Conservation (phyloP, 2,329 filamentous ascomycete genomes). For the Coleophoma cylindrospora region DNA sequence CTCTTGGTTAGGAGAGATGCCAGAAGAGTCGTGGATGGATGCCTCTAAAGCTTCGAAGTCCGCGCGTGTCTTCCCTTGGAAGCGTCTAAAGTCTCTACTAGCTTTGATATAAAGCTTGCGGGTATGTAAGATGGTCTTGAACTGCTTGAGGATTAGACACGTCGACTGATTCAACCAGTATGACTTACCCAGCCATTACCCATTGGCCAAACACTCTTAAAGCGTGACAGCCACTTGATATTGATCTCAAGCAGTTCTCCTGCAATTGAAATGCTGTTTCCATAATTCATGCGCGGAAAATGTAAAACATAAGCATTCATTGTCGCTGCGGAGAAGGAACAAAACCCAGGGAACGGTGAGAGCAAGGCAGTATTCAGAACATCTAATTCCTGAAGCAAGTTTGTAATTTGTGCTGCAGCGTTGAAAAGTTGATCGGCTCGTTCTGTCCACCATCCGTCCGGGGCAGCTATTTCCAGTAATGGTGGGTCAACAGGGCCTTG, state of each 20-base stretch:
- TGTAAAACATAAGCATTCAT: slow-evolving; percentile 34
- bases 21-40: not conserved
- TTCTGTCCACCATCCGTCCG: slow-evolving; percentile 34
- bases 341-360: slow-evolving; percentile 39
- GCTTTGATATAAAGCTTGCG: not conserved
- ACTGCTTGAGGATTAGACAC: not conserved
- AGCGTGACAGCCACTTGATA: not conserved
- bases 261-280: slow-evolving; percentile 3
- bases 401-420: slow-evolving; percentile 30
- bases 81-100: not conserved
- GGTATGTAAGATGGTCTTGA: not conserved
- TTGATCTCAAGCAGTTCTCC: not conserved
- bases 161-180: no score
- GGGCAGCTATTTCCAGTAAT: slow-evolving; percentile 31
- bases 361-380: slow-evolving; percentile 30
- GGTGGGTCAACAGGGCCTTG: slow-evolving; percentile 35
- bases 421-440: slow-evolving; percentile 31
- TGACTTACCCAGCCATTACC: not conserved
- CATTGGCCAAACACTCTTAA: not conserved
- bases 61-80: not conserved
- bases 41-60: not conserved
- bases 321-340: slow-evolving; percentile 37
- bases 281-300: slow-evolving; percentile 36
- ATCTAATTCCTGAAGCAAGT: slow-evolving; percentile 30
- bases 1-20: not conserved